These are phyloP conservation scores for Mycena rosella DNA, from an alignment of 768 basidiomycete species.

Conservation along the genomic window DNA sequence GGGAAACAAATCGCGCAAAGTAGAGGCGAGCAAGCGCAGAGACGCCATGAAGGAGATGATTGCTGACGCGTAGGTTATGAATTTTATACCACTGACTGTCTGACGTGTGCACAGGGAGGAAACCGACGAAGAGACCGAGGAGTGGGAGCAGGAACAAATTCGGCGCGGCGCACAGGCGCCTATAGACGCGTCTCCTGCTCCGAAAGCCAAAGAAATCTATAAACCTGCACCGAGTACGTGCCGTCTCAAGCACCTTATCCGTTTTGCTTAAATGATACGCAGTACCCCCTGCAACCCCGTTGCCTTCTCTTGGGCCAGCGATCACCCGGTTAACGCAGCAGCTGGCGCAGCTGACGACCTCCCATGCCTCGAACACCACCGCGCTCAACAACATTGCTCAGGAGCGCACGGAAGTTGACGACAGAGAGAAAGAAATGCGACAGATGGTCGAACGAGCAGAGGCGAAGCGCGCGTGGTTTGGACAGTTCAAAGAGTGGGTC, in stretches of 20 bases:
- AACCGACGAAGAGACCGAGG: conserved; percentile 84
- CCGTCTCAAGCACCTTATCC: conserved; percentile 2
- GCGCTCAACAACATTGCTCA: conserved; percentile 68
- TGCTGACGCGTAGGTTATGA: conserved; percentile 70
- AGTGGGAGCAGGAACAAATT: conserved; percentile 90
- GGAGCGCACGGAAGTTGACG: conserved; percentile 74
- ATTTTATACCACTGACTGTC: conserved; percentile 1
- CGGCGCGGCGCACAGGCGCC: conserved; percentile 75
- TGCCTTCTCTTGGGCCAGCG: conserved; percentile 75
- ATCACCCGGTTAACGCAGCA: conserved; percentile 72
- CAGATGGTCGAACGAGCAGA: conserved; percentile 82
- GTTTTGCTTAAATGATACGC: conserved; percentile 31
- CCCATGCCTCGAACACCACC: conserved; percentile 73
- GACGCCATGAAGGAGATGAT: conserved; percentile 86
- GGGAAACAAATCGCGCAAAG: conserved; percentile 84
- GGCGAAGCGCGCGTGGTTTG: conserved; percentile 86
- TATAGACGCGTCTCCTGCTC: conserved; percentile 50
- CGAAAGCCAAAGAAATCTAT: conserved; percentile 69
- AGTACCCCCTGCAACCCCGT: conserved; percentile 76
- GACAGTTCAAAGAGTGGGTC: conserved; percentile 81
- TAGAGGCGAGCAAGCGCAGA: conserved; percentile 74
- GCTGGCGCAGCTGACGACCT: conserved; percentile 70
- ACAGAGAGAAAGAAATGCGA: conserved; percentile 79
- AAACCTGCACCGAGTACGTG: conserved; percentile 78
- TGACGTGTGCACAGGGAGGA: conserved; percentile 65